Percentiles rank a stretch among this genome's conserved stretches.
phyloP scores from a whole-genome alignment of 2,329 filamentous ascomycete genomes.

The Colletotrichum phormii region DNA sequence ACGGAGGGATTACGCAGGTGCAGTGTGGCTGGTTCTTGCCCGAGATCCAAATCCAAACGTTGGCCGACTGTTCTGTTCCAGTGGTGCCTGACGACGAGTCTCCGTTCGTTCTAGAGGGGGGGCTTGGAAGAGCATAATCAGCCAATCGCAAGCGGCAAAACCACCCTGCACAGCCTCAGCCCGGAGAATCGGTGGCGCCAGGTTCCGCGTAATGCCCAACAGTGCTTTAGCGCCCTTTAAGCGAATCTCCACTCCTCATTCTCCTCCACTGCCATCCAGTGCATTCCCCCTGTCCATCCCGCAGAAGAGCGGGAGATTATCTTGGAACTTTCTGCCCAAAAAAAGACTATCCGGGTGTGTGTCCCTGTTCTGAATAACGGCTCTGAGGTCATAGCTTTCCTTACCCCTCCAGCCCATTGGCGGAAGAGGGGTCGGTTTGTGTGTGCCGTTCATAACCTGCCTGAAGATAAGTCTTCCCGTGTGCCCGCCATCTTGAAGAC shows the following conservation, averaged over 20 bases:
- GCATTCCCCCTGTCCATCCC: conserved; percentile 30
- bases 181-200: conserved; percentile 33
- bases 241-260: conserved; percentile 26
- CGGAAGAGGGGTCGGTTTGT: neutral
- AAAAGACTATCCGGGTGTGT: conserved; percentile 6
- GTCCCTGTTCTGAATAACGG: conserved; percentile 13
- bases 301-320: conserved; percentile 26
- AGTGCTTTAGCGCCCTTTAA: conserved; percentile 30
- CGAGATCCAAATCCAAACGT: conserved; percentile 36
- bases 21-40: conserved; percentile 39
- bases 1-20: conserved; percentile 38
- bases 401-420: conserved; percentile 13
- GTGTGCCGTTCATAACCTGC: neutral
- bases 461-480: conserved; percentile 2
- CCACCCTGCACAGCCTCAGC: conserved; percentile 30
- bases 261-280: neutral
- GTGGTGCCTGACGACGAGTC: conserved; percentile 36
- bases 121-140: conserved; percentile 10
- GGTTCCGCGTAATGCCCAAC: conserved; percentile 34
- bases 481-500: neutral
- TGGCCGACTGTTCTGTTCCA: conserved; percentile 25
- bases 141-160: conserved; percentile 21
- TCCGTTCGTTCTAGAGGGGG: conserved; percentile 12
- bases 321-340: conserved; percentile 27
- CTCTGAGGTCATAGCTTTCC: conserved; percentile 35